Evolutionary conservation across 495 filamentous ascomycete genomes (phyloP), one percentile per base, ranked within the genome.

Genomic region (Delitschia confertaspora): DNA sequence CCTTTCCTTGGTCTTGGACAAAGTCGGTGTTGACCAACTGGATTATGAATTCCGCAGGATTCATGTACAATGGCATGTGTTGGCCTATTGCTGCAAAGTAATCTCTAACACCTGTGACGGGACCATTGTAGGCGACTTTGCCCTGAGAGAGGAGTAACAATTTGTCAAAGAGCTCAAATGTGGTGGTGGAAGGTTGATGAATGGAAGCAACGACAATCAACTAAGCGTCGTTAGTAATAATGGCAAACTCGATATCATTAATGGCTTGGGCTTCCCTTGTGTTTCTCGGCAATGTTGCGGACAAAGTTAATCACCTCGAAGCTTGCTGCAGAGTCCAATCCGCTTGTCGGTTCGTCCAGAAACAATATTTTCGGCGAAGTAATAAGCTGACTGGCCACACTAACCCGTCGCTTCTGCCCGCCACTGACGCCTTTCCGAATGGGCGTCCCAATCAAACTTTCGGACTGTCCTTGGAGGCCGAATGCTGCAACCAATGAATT

Each of bases 341-440:
- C 85, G 41, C 77, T 82, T 0, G 84, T 91, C 6, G 84, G 85
- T 57, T 88, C 85, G 58, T 91, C 85, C 36, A 91, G 53, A 50
- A 91, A 88, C 44, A 91, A 48, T 10, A 93, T 79, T 62, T 79
- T 80, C 0, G 85, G 85, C 38, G 68, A 72, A 7, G 84, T 88
- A 52, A 93, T 82, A 26, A 93, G 65, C 60, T 85, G 83, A 45
- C 78, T 78, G 1, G 83, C 83, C 6, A 88, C 78, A 45, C 81
- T 80, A n/a, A 85, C 64, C 8, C 85, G 68, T 5, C 82, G 66
- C 64, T 88, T 88, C 62, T 93, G 83, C 3, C 85, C 85, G 31
- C 85, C 83, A 55, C 74, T 79, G 42, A 89, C 75, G 5, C 85
- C 85, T 61, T 87, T 88, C 0, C 76, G 66, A 39, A 88, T 79